Percentiles rank a stretch among this genome's conserved stretches.
Evolutionary conservation across 257 asterid species (phyloP).

Genomic region (Petrea volubilis): DNA sequence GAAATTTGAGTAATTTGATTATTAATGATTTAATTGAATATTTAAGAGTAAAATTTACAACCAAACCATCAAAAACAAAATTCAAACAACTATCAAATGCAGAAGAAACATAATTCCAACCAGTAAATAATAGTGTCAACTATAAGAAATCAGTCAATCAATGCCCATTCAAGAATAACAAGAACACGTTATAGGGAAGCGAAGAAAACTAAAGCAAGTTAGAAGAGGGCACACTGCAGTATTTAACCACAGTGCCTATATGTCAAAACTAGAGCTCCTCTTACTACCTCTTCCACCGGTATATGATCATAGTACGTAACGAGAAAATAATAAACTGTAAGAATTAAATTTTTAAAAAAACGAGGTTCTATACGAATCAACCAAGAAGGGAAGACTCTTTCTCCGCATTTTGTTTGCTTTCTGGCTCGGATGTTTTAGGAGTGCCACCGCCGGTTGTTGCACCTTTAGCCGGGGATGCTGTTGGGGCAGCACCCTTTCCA

Average conservation of each 20-base stretch:
- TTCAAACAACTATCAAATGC: background rate
- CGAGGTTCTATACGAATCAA: constrained; percentile 19
- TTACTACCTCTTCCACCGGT: constrained; percentile 29
- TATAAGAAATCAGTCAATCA: background rate
- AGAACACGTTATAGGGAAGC: background rate
- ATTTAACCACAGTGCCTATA: background rate
- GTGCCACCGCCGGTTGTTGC: constrained; percentile 22
- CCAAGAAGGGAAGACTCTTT: constrained; percentile 27
- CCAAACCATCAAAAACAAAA: background rate
- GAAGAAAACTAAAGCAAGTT: background rate
- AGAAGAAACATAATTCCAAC: background rate
- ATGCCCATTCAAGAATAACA: background rate
- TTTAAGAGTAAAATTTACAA: too few species aligned
- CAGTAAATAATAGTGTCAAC: background rate
- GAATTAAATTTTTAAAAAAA: background rate
- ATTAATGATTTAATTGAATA: too few species aligned
- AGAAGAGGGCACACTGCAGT: constrained; percentile 1
- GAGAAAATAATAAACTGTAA: constrained; percentile 5
- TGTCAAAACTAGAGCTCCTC: constrained; percentile 18
- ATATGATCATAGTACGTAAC: background rate
- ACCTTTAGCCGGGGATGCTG: constrained; percentile 26
- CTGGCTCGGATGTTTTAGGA: constrained; percentile 28
- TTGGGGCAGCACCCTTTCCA: constrained; percentile 28
- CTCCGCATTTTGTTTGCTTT: constrained; percentile 31
- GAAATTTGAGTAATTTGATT: too few species aligned